These are phyloP conservation scores for Liquidambar formosana DNA, from an alignment of 164 flowering plant genomes.

Conservation along the genomic window DNA sequence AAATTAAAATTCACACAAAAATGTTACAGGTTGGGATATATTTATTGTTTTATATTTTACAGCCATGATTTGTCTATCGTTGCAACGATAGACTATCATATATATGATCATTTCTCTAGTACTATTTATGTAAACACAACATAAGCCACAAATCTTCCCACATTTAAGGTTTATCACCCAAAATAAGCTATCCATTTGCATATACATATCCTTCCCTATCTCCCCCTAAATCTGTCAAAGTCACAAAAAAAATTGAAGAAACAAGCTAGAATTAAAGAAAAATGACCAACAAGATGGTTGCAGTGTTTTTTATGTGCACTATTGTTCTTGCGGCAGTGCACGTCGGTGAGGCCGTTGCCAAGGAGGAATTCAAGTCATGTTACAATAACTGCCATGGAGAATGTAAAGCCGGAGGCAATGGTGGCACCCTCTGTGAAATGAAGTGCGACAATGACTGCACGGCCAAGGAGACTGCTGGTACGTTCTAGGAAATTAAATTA, in stretches of 20 bases:
- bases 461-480: conserved; percentile 6
- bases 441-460: conserved; percentile 4
- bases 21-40: too few relatives aligned
- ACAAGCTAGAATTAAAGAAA: background rate
- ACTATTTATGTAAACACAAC: too few relatives aligned
- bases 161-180: too few relatives aligned
- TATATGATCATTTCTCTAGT: too few relatives aligned
- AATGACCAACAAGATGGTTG: conserved; percentile 25
- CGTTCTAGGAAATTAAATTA: too few relatives aligned
- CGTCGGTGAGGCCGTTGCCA: background rate
- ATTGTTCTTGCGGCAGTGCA: conserved; percentile 17
- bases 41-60: too few relatives aligned
- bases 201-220: background rate
- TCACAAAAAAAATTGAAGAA: background rate
- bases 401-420: background rate
- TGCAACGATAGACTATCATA: too few relatives aligned
- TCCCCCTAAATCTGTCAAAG: background rate
- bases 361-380: background rate
- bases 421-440: conserved; percentile 6
- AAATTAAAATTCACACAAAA: too few relatives aligned
- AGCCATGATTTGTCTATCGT: too few relatives aligned
- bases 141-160: too few relatives aligned
- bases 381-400: background rate
- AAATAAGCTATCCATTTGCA: too few relatives aligned
- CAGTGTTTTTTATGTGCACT: conserved; percentile 24